Evolutionary conservation across 176 grass and related monocot species (phyloP), one percentile per base, ranked within the genome.

Genomic region (Hyparrhenia diplandra): DNA sequence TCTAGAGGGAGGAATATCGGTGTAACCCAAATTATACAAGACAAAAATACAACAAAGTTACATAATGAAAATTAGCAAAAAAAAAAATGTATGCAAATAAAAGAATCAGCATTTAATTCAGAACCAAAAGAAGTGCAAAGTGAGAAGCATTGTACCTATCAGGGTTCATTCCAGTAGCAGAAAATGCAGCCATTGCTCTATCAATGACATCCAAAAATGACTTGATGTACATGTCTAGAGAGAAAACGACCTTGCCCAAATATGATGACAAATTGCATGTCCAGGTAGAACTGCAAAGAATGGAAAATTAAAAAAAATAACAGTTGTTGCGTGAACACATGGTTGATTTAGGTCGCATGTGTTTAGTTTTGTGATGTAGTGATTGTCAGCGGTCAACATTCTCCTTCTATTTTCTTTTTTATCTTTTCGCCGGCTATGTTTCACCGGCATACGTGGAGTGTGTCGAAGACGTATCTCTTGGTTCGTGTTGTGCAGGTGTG

Each of bases 191-290:
- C 85, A 97, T 91, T 87, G 94, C 92, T 85, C 91, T 92, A 86
- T 97, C 91, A 71, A 97, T 97, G 55, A 94, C 87, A 28, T 94
- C 89, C 58, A n/a, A 87, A 66, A 80, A 97, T 90, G 74, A 92
- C 92, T 90, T 97, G 92, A 86, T 97, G 89, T n/a, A 97, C 94
- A 82, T 92, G 89, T 64, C 94, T 81, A 85, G 94, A 94, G 42
- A 97, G 85, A 76, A 92, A 94, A 82, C 94, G 87, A 14, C 92
- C 92, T 90, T 97, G 94, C 41, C 89, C 94, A 14, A 92, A 97
- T 73, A 92, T 81, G 5, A 98, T 87, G 36, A 98, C 90, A 71
- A 98, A 98, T 85, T 98, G 95, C 95, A 98, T 98, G 87, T 97
- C 94, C 89, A 97, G 62, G 49, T 94, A 94, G 75, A 97, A 97